Evolutionary conservation across 257 asterid species (phyloP), one percentile per base, ranked within the genome.

Genomic region (Fraxinus cuspidata): DNA sequence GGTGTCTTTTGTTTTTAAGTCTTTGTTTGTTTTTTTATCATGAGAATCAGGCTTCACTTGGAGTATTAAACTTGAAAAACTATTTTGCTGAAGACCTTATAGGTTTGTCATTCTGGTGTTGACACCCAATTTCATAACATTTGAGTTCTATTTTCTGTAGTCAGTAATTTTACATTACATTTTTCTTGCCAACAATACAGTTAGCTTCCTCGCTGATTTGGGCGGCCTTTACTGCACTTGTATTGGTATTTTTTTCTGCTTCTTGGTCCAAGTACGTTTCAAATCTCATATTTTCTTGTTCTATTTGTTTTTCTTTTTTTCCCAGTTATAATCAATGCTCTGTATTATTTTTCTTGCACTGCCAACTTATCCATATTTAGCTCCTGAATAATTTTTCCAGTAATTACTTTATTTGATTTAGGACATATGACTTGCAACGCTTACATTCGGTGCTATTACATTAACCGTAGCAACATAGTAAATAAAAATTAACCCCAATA

Each of bases 151-250:
- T 71, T 11, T 77, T 77, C 75, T 72, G 19, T 27, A 13, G 71
- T 74, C 70, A 29, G 79, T 84, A 65, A 79, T 79, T 81, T 85
- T 81, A 82, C 79, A 60, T 71, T 64, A 47, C 74, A 76, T 84
- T 83, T 73, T 63, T 42, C 49, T 12, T 12, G 84, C 84, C 88
- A 79, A 88, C 87, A 86, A 80, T 87, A 96, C 97, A 94, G 99
- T 94, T 90, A 89, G 97, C 93, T 94, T 94, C 86, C 95, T 94
- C 83, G 99, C 99, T 73, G 96, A 94, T 81, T 86, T 94, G 78
- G 99, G 99, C 80, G 99, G 99, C 83, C 97, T 95, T 83, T 91
- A 88, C 78, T 92, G 99, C 91, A 80, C 88, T 84, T 92, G 98
- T 82, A 85, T 95, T 79, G 91, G 90, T 70, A 86, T 95, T 72